These are phyloP conservation scores for Pycnococcus provasolii DNA, from an alignment of 139 green algal species.

Conservation along the genomic window DNA sequence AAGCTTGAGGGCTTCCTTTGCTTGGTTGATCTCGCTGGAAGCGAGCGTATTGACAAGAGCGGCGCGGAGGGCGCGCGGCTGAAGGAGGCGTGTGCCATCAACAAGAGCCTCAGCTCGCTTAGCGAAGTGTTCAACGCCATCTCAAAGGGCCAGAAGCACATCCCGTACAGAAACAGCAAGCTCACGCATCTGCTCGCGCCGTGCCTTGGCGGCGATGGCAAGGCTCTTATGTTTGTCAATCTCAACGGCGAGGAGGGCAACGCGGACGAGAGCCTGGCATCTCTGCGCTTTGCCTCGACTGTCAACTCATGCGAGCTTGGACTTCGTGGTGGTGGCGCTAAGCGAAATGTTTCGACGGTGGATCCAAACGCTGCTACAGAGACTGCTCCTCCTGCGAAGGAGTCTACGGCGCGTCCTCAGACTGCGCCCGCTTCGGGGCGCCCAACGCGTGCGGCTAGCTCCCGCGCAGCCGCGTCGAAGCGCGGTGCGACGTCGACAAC, in stretches of 20 bases:
- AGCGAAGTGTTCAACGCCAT: slow-evolving; percentile 71
- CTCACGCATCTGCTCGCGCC: slow-evolving; percentile 93
- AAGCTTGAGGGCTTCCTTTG: slow-evolving; percentile 54
- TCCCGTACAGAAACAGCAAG: slow-evolving; percentile 90
- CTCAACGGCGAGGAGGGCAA: slow-evolving; percentile 51
- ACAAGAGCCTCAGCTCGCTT: slow-evolving; percentile 84
- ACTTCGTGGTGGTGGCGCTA: not conserved
- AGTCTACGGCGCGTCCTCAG: not conserved
- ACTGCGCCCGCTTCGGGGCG: not conserved
- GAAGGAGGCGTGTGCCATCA: slow-evolving; percentile 90
- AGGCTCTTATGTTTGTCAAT: slow-evolving; percentile 95
- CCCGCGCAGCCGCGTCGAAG: slow-evolving; percentile 15
- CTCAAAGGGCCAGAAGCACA: slow-evolving; percentile 44
- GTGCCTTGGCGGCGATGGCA: slow-evolving; percentile 70
- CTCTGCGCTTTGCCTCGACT: slow-evolving; percentile 75
- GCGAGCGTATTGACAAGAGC: slow-evolving; percentile 65
- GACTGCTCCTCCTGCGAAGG: slow-evolving; percentile 1
- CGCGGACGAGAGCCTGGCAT: slow-evolving; percentile 68
- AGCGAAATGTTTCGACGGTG: slow-evolving; percentile 2
- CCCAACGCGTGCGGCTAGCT: slow-evolving; percentile 21
- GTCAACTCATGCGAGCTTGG: slow-evolving; percentile 54
- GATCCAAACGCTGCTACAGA: not conserved
- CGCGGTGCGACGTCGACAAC: slow-evolving; percentile 11
- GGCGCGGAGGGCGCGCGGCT: slow-evolving; percentile 70
- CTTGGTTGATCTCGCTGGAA: slow-evolving; percentile 91